Conservation (phyloP, 2,329 filamentous ascomycete genomes). For the Tolypocladium ophioglossoides region DNA sequence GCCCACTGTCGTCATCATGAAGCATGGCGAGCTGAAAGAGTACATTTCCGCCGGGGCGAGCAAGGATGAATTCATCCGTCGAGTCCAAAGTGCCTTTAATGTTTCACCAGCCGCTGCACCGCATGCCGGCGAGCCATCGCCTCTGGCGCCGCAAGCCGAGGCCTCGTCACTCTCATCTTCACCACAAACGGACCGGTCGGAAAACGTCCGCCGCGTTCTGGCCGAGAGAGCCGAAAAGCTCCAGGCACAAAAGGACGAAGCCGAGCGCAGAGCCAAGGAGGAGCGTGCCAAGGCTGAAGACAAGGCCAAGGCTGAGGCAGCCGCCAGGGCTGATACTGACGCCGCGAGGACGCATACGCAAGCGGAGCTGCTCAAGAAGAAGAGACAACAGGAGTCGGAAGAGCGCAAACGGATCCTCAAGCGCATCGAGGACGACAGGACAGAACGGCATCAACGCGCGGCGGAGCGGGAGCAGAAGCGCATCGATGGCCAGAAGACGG, state of each 20-base stretch:
- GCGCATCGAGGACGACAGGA: slow-evolving; percentile 68
- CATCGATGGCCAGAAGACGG: slow-evolving; percentile 15
- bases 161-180: slow-evolving; percentile 6
- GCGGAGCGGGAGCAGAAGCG: slow-evolving; percentile 36
- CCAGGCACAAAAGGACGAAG: slow-evolving; percentile 29
- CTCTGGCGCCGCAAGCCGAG: slow-evolving; percentile 6
- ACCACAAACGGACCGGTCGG: slow-evolving; percentile 17
- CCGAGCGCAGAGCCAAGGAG: slow-evolving; percentile 38
- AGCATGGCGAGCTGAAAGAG: slow-evolving; percentile 67
- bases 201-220: slow-evolving; percentile 27
- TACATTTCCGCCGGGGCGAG: slow-evolving; percentile 57
- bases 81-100: slow-evolving; percentile 23
- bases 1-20: slow-evolving; percentile 73
- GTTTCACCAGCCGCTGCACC: slow-evolving; percentile 9
- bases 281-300: slow-evolving; percentile 35
- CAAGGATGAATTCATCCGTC: slow-evolving; percentile 54
- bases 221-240: slow-evolving; percentile 39
- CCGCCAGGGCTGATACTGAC: slow-evolving; percentile 19
- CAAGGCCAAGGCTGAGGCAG: slow-evolving; percentile 31
- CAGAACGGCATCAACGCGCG: slow-evolving; percentile 49
- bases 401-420: slow-evolving; percentile 63
- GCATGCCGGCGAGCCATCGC: neutral
- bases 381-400: slow-evolving; percentile 53
- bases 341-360: slow-evolving; percentile 31
- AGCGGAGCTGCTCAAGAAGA: slow-evolving; percentile 47